phyloP scores from a whole-genome alignment of 768 basidiomycete species.

The Collybia nuda region DNA sequence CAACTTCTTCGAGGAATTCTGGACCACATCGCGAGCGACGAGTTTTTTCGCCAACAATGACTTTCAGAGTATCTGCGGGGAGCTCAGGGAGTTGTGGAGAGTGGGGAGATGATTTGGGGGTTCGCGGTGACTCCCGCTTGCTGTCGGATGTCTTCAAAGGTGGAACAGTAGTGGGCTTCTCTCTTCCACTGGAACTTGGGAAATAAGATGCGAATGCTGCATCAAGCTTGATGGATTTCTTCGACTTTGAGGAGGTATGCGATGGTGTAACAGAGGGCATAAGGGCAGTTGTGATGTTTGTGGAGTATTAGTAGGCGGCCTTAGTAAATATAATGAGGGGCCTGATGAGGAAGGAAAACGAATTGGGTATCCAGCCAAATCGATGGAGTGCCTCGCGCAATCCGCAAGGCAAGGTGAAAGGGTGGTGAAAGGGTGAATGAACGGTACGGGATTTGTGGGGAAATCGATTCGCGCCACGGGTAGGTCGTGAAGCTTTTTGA shows the following conservation, averaged over 20 bases:
- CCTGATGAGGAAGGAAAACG: constrained; percentile 2
- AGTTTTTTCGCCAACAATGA: constrained; percentile 33
- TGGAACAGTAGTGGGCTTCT: constrained; percentile 11
- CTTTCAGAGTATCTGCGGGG: constrained; percentile 27
- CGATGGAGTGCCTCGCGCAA: constrained; percentile 21
- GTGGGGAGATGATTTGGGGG: constrained; percentile 3
- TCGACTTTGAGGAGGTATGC: constrained; percentile 16
- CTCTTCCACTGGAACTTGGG: constrained; percentile 5
- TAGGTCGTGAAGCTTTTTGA: constrained; percentile 8
- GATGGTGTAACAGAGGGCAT: constrained; percentile 18
- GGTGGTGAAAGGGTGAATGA: constrained; percentile 6
- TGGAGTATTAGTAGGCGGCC: neutral
- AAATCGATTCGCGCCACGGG: constrained; percentile 12
- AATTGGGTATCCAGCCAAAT: constrained; percentile 8
- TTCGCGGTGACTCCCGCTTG: constrained; percentile 5
- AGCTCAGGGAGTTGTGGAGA: constrained; percentile 13
- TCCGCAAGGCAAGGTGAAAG: constrained; percentile 21
- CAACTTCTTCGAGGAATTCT: constrained; percentile 43
- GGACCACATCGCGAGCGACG: constrained; percentile 43
- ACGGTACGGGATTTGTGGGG: constrained; percentile 12
- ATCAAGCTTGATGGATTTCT: constrained; percentile 12
- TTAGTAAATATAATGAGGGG: neutral
- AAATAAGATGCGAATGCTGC: neutral
- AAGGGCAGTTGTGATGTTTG: neutral
- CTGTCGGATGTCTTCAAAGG: constrained; percentile 7